Evolutionary conservation across 2,329 filamentous ascomycete genomes (phyloP).

Genomic region (Diplodia seriata): DNA sequence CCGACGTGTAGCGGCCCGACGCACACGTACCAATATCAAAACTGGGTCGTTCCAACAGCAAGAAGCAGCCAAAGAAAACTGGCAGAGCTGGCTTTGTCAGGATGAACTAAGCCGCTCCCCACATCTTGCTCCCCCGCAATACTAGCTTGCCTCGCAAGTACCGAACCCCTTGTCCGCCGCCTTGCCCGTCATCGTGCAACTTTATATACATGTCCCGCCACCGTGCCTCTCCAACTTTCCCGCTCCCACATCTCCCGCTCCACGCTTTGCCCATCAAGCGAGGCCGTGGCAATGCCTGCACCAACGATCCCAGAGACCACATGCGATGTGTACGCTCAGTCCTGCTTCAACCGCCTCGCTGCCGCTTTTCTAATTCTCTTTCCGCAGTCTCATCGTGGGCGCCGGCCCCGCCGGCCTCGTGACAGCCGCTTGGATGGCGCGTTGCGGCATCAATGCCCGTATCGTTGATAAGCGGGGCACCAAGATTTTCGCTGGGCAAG

Average conservation of each 20-base stretch:
- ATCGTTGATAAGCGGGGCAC: constrained; percentile 52
- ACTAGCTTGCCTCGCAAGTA: constrained; percentile 8
- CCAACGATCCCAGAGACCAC: constrained; percentile 40
- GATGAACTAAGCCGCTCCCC: constrained; percentile 20
- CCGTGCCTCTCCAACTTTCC: neutral
- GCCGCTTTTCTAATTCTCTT: constrained; percentile 13
- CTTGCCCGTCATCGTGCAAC: neutral
- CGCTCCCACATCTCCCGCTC: neutral
- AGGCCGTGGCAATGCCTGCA: constrained; percentile 37
- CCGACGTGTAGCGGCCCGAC: neutral
- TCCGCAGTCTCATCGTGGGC: constrained; percentile 47
- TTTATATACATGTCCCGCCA: neutral
- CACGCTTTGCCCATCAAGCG: neutral
- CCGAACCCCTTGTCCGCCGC: constrained; percentile 4
- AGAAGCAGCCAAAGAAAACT: neutral
- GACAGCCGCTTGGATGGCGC: constrained; percentile 52
- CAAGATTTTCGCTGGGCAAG: constrained; percentile 51
- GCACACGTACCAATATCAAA: neutral
- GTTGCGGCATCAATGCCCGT: constrained; percentile 49
- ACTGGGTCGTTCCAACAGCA: neutral
- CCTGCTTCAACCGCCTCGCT: too few relatives aligned
- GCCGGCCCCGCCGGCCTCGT: constrained; percentile 51
- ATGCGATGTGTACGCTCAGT: constrained; percentile 45
- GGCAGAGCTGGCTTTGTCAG: constrained; percentile 5
- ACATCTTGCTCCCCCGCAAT: constrained; percentile 18